Conservation (phyloP, 805 yeast species). For the Candida sonorensis region DNA sequence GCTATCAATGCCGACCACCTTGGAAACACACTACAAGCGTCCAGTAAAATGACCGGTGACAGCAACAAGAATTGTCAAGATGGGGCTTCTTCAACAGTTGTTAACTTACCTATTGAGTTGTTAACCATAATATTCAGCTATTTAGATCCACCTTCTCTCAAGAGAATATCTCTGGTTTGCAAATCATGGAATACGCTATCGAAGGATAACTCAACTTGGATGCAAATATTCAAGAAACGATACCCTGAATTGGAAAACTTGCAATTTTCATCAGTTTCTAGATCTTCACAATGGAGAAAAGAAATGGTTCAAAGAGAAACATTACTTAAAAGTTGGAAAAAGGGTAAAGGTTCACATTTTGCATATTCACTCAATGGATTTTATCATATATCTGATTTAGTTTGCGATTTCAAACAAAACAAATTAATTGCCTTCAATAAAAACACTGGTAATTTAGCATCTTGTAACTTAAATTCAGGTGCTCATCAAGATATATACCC, state of each 20-base stretch:
- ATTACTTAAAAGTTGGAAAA: constrained; percentile 32
- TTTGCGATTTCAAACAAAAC: constrained; percentile 21
- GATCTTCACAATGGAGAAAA: constrained; percentile 38
- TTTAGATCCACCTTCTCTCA: constrained; percentile 39
- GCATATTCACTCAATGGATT: constrained; percentile 14
- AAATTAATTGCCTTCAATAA: constrained; percentile 19
- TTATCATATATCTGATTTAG: constrained; percentile 19
- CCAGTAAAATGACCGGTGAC: too few species aligned
- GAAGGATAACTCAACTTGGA: constrained; percentile 42
- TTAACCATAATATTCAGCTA: constrained; percentile 37
- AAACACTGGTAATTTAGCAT: constrained; percentile 19
- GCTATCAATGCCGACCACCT: too few species aligned
- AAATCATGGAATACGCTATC: constrained; percentile 39
- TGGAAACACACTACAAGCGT: too few species aligned
- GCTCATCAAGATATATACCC: constrained; percentile 14
- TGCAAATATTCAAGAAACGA: constrained; percentile 33
- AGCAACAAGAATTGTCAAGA: too few species aligned
- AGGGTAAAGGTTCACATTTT: constrained; percentile 21
- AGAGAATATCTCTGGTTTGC: constrained; percentile 38
- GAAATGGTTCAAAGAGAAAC: constrained; percentile 38
- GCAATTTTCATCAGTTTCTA: constrained; percentile 36
- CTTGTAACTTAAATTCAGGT: constrained; percentile 20
- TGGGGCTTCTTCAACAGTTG: too few species aligned
- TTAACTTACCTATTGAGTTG: constrained; percentile 40
- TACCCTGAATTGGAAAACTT: constrained; percentile 27